phyloP scores from a whole-genome alignment of 202 grass and related monocot species.

The Hordeum pubiflorum region DNA sequence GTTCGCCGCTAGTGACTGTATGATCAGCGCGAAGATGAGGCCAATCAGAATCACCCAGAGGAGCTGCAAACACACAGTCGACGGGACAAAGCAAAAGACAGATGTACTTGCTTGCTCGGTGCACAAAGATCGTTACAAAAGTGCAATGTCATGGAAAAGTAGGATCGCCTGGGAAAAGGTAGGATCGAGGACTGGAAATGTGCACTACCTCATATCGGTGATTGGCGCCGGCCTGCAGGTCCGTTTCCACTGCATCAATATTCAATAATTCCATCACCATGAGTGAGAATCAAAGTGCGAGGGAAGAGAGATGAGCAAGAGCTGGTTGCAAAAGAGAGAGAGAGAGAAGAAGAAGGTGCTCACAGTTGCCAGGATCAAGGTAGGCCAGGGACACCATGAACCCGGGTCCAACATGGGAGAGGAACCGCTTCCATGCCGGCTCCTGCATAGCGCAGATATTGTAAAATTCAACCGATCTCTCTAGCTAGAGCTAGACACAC shows the following conservation, averaged over 20 bases:
- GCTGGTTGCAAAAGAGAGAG: not conserved
- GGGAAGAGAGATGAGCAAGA: too few species aligned
- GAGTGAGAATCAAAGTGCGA: not conserved
- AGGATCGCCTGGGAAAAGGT: not conserved
- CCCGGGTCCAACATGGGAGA: slow-evolving; percentile 77
- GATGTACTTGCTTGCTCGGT: not conserved
- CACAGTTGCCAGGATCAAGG: slow-evolving; percentile 87
- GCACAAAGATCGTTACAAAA: not conserved
- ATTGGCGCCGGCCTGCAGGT: slow-evolving; percentile 80
- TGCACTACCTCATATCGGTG: slow-evolving; percentile 56
- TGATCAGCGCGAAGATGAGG: slow-evolving; percentile 65
- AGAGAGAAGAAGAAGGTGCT: slow-evolving; percentile 6
- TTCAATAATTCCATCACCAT: not conserved
- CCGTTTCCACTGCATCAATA: slow-evolving; percentile 61
- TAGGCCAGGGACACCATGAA: slow-evolving; percentile 92
- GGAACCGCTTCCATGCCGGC: slow-evolving; percentile 63
- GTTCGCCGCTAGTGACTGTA: slow-evolving; percentile 80
- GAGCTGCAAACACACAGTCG: slow-evolving; percentile 28
- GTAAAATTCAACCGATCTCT: not conserved
- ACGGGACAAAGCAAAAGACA: not conserved
- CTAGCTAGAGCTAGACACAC: too few species aligned
- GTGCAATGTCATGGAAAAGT: not conserved
- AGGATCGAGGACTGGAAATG: not conserved
- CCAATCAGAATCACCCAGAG: slow-evolving; percentile 80
- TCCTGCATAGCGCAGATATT: slow-evolving; percentile 16